phyloP scores from a whole-genome alignment of 148 eudicot species.

The Mesembryanthemum crystallinum region DNA sequence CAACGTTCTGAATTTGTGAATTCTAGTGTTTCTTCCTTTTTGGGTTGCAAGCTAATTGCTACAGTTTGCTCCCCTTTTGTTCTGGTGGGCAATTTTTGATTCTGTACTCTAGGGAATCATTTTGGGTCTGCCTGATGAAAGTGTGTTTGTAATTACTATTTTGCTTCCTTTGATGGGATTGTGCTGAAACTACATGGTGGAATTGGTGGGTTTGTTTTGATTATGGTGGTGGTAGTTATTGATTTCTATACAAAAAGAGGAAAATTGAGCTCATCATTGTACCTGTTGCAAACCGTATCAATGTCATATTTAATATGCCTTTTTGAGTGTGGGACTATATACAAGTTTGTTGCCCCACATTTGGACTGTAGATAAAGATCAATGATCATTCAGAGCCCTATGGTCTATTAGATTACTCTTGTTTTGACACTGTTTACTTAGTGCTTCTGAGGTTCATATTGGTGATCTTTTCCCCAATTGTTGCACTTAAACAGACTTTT shows the following conservation, averaged over 20 bases:
- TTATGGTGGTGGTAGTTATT: not conserved
- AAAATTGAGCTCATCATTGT: not conserved
- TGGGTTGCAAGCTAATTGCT: conserved; percentile 5
- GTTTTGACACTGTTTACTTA: not conserved
- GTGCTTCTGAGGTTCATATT: not conserved
- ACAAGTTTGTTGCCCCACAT: not conserved
- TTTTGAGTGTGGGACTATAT: not conserved
- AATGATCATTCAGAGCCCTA: not conserved
- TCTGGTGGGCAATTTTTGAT: conserved; percentile 11
- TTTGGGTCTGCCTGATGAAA: not conserved
- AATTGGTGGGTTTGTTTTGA: not conserved
- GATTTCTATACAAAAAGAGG: not conserved
- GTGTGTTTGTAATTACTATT: not conserved
- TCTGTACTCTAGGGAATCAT: not conserved
- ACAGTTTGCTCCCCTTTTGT: not conserved
- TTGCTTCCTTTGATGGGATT: not conserved
- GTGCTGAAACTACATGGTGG: not conserved
- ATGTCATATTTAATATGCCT: not conserved
- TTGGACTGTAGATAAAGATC: not conserved
- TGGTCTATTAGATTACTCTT: not conserved
- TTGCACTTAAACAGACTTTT: not conserved
- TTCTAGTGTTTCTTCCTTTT: conserved; percentile 4
- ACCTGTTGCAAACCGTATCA: not conserved
- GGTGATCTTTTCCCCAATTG: not conserved
- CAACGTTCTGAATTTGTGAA: conserved; percentile 12